Conservation (phyloP, 225 moss, liverwort and hornwort species). For the Polytrichum formosum region DNA sequence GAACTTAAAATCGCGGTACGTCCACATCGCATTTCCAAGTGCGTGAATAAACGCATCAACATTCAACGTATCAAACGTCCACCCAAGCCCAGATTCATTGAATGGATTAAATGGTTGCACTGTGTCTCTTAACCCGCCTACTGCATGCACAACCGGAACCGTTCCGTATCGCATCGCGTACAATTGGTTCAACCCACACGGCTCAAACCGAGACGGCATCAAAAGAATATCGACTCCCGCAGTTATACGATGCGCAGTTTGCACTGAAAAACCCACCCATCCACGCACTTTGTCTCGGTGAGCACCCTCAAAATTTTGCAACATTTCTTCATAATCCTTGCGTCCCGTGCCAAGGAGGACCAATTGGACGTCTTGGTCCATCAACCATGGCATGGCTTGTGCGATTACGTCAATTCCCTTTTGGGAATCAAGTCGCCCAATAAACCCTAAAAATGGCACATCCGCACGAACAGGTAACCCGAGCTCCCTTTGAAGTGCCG, state of each 20-base stretch:
- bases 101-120: conserved; percentile 45
- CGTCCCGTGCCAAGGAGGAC: conserved; percentile 49
- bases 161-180: conserved; percentile 52
- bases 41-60: conserved; percentile 39
- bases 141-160: conserved; percentile 46
- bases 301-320: conserved; percentile 31
- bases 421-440: conserved; percentile 46
- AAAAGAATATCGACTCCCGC: conserved; percentile 49
- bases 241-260: conserved; percentile 48
- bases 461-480: conserved; percentile 40
- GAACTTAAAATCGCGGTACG: conserved; percentile 35
- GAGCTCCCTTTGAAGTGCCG: conserved; percentile 44
- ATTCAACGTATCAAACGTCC: conserved; percentile 41
- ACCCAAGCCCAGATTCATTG: conserved; percentile 36
- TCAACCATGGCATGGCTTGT: conserved; percentile 56
- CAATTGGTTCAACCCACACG: conserved; percentile 51
- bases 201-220: conserved; percentile 58
- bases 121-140: conserved; percentile 45
- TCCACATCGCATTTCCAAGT: conserved; percentile 54
- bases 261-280: conserved; percentile 56
- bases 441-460: conserved; percentile 49
- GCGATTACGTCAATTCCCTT: conserved; percentile 50
- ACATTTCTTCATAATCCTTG: conserved; percentile 45
- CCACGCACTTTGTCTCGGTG: conserved; percentile 46
- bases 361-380: conserved; percentile 46